phyloP scores from a whole-genome alignment of 352 stramenopile genomes.

The Blastocystis sp. region DNA sequence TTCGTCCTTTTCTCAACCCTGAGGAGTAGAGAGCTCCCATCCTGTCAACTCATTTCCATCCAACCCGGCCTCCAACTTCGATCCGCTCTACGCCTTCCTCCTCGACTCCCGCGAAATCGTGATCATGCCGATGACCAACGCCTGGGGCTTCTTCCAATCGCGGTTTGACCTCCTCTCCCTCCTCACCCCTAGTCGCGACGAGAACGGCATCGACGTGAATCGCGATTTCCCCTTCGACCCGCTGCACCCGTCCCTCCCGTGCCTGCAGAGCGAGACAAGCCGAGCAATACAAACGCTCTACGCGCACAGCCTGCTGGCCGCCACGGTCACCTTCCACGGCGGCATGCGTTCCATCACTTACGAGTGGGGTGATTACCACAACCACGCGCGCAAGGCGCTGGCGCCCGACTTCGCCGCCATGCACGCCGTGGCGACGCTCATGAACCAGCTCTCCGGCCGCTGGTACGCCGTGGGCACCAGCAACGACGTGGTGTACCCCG shows the following conservation, averaged over 20 bases:
- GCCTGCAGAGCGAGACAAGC: conserved; percentile 57
- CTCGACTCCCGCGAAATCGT: conserved; percentile 63
- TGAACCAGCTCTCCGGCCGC: conserved; percentile 22
- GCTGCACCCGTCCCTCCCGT: neutral
- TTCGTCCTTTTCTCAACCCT: neutral
- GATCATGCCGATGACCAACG: conserved; percentile 67
- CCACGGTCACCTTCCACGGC: conserved; percentile 65
- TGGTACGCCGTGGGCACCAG: conserved; percentile 49
- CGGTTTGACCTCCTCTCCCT: neutral
- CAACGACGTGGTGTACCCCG: conserved; percentile 58
- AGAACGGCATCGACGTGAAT: conserved; percentile 59
- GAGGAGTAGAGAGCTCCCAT: neutral
- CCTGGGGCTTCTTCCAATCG: conserved; percentile 40
- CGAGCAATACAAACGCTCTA: conserved; percentile 34
- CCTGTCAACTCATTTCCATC: neutral
- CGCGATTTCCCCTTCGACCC: conserved; percentile 69
- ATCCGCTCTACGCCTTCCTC: conserved; percentile 14
- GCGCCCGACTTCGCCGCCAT: conserved; percentile 51
- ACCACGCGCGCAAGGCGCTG: neutral
- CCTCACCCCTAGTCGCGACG: neutral
- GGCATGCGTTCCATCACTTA: conserved; percentile 61
- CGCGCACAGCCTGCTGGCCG: conserved; percentile 48
- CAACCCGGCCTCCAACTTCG: neutral
- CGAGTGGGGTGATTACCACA: conserved; percentile 61
- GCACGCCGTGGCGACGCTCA: conserved; percentile 16